Evolutionary conservation across 306 rosid species (phyloP), one percentile per base, ranked within the genome.

Genomic region (Vachellia collinsii): DNA sequence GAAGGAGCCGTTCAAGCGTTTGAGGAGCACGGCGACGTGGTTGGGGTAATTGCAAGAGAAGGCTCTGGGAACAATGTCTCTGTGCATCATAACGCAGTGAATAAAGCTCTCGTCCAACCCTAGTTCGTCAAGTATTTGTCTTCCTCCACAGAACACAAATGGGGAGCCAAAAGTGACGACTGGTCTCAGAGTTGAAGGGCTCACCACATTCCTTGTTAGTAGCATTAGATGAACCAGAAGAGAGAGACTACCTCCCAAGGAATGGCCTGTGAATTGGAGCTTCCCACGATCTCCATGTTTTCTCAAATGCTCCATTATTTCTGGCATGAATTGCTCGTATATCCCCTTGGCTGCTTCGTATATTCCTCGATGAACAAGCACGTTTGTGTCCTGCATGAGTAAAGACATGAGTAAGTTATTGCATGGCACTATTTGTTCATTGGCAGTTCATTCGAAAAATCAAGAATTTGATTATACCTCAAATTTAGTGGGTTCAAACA

Each of bases 331-430:
- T 84, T 93, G 99, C 74, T 84, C 81, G 22, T 90, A 91, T 85
- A 95, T 90, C 82, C 97, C 98, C 83, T 95, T 95, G 43, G 99
- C 94, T 25, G 98, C 99, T 88, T 93, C 98, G 56, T 95, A 95
- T 29, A 95, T 95, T 72, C 99, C 99, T 89, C 98, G 88, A 51
- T 95, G 99, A 70, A 95, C 99, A 72, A 88, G 89, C 29, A 88
- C 92, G 6, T 89, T 91, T 29, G 93, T 91, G 41, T 50, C 94
- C 99, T 95, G 85, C 56, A 81, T 79, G 12, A 16, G 4, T 14
- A 14, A 22, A 22, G 9, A 59, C 16, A 59, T 59, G 65, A 0
- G 34, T 2, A 29, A 29, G 34, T 29, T 29, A 29, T 29, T 29
- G 34, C 34, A 29, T 29, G 34, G 34, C 34, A 0, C 34, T 29